Base-by-base conservation (phyloP, 2,329 filamentous ascomycete species). In the Penicillium sp. region DNA sequence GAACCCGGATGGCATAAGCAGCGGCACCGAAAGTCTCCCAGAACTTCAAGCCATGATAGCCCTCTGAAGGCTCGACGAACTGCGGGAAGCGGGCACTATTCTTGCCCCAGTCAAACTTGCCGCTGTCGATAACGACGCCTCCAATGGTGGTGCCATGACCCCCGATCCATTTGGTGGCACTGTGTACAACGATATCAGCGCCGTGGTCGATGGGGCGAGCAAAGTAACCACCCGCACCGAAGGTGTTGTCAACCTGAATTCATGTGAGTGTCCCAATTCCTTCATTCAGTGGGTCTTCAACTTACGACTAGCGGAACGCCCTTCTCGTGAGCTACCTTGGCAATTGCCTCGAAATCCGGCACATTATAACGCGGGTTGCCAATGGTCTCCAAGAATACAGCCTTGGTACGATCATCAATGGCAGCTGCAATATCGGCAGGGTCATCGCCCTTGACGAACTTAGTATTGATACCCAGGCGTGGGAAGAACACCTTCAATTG, bases 121-220 rank as follows among this genome's bases (percentile, higher is more conserved):
- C 93, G 64, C 88, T 86, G 79, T 97, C 93, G 62, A 97, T 81
- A 33, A 97, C 84, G 44, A 96, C 84, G 59, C 93, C 93, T 56
- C 84, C 93, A 64, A 97, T 90, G 26, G 93, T 96, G 41, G 93
- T 96, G 59, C 93, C 93, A 75, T 98, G 93, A 43, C 93, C 93
- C 56, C 93, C 93, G 61, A 98, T 97, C 93, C 93, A 97, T 77
- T 97, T 97, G 57, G 93, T 96, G 11, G 92, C 92, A 39, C 90
- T 95, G 82, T 97, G 92, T 24, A 96, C 90, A 52, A 97, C 89
- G 59, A 97, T 96, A 72, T 97, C 93, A 62, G 90, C 93, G 54
- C 93, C 93, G 75, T 96, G 90, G 24, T 93, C 88, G 68, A 97
- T 93, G 41, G 93, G 93, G 7, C 89, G 86, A 65, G 88, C 81